phyloP scores from a whole-genome alignment of 2,329 filamentous ascomycete genomes.

The Colletotrichum chlorophyti region DNA sequence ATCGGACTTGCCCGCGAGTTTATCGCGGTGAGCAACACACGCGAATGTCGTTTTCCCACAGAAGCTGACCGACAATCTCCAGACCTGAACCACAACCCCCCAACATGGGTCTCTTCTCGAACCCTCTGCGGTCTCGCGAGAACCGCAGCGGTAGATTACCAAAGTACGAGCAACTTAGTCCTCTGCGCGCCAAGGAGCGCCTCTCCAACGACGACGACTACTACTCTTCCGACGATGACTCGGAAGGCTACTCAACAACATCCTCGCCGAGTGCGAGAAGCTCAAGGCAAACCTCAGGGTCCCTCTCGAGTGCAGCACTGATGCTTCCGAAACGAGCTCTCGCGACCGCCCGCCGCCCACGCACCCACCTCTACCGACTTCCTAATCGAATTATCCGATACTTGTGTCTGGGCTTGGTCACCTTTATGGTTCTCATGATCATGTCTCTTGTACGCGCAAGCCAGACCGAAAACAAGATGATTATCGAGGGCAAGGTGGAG shows the following conservation, averaged over 20 bases:
- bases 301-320: slow-evolving; percentile 48
- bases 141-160: slow-evolving; percentile 51
- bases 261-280: slow-evolving; percentile 54
- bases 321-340: slow-evolving; percentile 51
- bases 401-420: slow-evolving; percentile 75
- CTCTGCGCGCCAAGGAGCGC: slow-evolving; percentile 51
- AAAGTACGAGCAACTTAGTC: slow-evolving; percentile 53
- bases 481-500: slow-evolving; percentile 62
- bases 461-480: slow-evolving; percentile 69
- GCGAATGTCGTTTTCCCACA: background rate
- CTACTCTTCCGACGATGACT: slow-evolving; percentile 54
- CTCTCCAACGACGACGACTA: slow-evolving; percentile 58
- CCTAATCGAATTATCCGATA: slow-evolving; percentile 79
- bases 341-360: slow-evolving; percentile 38
- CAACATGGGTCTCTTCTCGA: slow-evolving; percentile 58
- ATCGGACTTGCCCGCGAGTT: background rate
- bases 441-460: slow-evolving; percentile 77
- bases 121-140: slow-evolving; percentile 54
- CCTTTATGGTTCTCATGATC: slow-evolving; percentile 78
- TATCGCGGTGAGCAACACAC: slow-evolving; percentile 7
- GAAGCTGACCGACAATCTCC: background rate
- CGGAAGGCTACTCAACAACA: slow-evolving; percentile 47
- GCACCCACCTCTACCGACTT: slow-evolving; percentile 62
- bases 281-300: slow-evolving; percentile 61
- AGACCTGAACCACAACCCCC: slow-evolving; percentile 20